Percentiles rank a stretch among this genome's conserved stretches.
Evolutionary conservation across 257 asterid genomes (phyloP).

Genomic region (Solanum clarkiae): DNA sequence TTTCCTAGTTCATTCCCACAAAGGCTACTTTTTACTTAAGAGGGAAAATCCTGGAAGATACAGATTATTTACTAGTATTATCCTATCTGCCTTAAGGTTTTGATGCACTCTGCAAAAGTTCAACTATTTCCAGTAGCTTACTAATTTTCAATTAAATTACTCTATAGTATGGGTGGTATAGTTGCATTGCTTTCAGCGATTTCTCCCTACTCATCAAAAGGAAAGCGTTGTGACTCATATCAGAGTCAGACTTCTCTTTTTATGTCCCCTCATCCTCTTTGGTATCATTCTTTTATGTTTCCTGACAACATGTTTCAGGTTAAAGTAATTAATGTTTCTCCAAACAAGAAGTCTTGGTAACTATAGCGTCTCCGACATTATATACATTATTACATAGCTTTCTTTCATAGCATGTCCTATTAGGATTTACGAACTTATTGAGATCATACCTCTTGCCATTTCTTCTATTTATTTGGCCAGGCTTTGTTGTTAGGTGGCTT

Average conservation of each 20-base stretch:
- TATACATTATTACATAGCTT: not conserved
- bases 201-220: not conserved
- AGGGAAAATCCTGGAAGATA: not conserved
- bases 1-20: not conserved
- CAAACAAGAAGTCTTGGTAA: not conserved
- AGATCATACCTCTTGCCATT: not conserved
- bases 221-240: not conserved
- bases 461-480: not conserved
- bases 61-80: not conserved
- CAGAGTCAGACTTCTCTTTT: not conserved
- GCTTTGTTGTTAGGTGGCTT: constrained; percentile 54
- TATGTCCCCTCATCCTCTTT: not conserved
- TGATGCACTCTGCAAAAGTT: not conserved
- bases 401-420: not conserved
- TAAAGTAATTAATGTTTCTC: not conserved
- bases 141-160: not conserved
- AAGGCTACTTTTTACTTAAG: not conserved
- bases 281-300: not conserved
- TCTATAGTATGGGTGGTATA: not conserved
- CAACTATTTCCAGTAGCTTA: not conserved
- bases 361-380: not conserved
- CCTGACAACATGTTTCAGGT: not conserved
- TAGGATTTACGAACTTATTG: not conserved
- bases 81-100: not conserved
- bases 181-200: not conserved